Evolutionary conservation across 2,329 filamentous ascomycete genomes (phyloP).

Genomic region (Dothistroma septosporum): DNA sequence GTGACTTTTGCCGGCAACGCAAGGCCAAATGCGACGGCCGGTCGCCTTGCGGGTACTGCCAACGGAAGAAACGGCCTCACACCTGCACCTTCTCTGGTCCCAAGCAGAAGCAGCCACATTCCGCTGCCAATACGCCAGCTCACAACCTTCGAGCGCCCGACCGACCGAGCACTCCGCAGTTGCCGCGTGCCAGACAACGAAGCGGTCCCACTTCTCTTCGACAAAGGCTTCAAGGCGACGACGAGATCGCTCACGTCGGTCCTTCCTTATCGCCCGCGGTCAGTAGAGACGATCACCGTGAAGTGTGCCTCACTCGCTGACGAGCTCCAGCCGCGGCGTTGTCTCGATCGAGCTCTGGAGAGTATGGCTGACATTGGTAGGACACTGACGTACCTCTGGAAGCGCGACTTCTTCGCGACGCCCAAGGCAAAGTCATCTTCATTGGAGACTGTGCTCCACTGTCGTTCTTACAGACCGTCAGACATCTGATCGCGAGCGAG

Average conservation of each 20-base stretch:
- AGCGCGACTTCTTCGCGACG: constrained; percentile 48
- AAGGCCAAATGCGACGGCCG: constrained; percentile 53
- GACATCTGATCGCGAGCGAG: constrained; percentile 46
- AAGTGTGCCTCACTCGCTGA: constrained; percentile 12
- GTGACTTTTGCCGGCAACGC: constrained; percentile 45
- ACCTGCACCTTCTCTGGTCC: constrained; percentile 41
- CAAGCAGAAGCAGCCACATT: constrained; percentile 30
- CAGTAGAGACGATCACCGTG: constrained; percentile 26
- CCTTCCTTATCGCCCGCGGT: constrained; percentile 18
- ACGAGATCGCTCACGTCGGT: constrained; percentile 11
- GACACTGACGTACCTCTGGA: constrained; percentile 42
- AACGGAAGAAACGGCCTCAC: constrained; percentile 39
- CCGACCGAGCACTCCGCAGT: not conserved
- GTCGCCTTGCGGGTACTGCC: constrained; percentile 50
- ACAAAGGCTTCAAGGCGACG: constrained; percentile 10
- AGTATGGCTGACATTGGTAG: constrained; percentile 1
- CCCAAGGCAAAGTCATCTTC: constrained; percentile 53
- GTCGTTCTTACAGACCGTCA: constrained; percentile 51
- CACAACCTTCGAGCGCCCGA: not conserved
- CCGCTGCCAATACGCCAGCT: constrained; percentile 30
- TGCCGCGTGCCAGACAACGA: constrained; percentile 7
- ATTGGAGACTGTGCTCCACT: constrained; percentile 53
- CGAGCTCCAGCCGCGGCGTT: not conserved
- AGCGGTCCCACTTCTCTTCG: constrained; percentile 3
- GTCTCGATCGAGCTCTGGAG: too few relatives aligned